phyloP scores from a whole-genome alignment of 192 early-diverging fungal genomes.

The Geosiphon pyriformis region DNA sequence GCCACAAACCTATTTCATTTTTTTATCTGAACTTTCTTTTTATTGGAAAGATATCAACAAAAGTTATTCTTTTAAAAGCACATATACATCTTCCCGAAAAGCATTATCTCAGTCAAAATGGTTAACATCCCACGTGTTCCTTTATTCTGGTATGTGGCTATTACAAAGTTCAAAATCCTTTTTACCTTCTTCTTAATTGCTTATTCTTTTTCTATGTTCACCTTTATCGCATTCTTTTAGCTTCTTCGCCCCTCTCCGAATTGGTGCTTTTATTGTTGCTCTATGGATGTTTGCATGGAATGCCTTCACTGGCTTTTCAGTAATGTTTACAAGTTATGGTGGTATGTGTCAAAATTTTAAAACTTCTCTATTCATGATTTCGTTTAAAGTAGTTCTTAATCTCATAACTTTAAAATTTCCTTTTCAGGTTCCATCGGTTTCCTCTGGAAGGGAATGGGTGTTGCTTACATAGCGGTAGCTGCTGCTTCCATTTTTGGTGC shows the following conservation, averaged over 20 bases:
- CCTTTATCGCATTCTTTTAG: no score
- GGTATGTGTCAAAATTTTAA: background rate
- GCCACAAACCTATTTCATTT: no score
- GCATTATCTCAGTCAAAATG: no score
- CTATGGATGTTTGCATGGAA: conserved; percentile 1
- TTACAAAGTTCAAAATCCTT: no score
- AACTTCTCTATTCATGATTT: no score
- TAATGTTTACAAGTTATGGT: background rate
- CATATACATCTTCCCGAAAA: no score
- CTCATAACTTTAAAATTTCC: background rate
- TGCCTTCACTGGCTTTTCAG: background rate
- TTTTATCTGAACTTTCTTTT: no score
- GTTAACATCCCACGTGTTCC: background rate
- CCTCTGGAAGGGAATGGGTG: background rate
- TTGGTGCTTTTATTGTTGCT: conserved; percentile 9
- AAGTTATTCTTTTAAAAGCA: no score
- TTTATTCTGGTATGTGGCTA: background rate
- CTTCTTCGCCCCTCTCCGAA: conserved; percentile 8
- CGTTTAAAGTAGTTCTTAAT: no score
- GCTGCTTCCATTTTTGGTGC: conserved; percentile 3
- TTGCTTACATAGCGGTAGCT: background rate
- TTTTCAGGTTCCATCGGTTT: background rate
- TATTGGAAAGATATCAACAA: no score
- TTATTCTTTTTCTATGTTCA: no score
- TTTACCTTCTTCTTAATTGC: no score